These are phyloP conservation scores for Gyrodon lividus DNA, from an alignment of 768 basidiomycete genomes.

Conservation along the genomic window DNA sequence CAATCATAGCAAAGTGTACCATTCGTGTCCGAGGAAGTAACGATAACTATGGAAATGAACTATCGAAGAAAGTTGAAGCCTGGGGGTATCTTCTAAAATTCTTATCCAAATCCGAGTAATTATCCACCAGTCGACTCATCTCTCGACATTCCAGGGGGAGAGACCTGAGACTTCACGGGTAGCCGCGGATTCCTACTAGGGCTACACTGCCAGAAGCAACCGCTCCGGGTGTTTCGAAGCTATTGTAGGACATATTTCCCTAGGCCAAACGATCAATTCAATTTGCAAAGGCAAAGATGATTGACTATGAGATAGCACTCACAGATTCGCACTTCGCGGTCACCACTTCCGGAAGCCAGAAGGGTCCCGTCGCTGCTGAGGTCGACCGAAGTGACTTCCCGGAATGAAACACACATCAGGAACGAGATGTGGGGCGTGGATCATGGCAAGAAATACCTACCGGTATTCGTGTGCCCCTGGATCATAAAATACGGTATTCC, in stretches of 20 bases:
- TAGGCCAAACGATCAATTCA: conserved; percentile 11
- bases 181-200: background rate
- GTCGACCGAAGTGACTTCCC: conserved; percentile 39
- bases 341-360: conserved; percentile 39
- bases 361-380: conserved; percentile 30
- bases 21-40: background rate
- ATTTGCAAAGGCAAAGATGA: conserved; percentile 13
- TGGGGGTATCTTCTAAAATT: background rate
- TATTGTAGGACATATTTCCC: conserved; percentile 29
- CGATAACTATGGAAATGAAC: background rate
- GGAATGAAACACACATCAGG: conserved; percentile 10
- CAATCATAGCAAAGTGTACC: background rate
- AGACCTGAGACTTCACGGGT: background rate
- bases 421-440: conserved; percentile 10
- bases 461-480: conserved; percentile 35
- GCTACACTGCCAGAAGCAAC: background rate
- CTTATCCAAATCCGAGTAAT: background rate
- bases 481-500: conserved; percentile 36
- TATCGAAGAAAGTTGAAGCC: background rate
- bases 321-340: conserved; percentile 39
- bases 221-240: conserved; percentile 4
- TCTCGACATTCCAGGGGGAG: background rate
- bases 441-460: conserved; percentile 25
- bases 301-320: conserved; percentile 13
- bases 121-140: background rate